A percentile compares a stretch with the other conserved stretches of the same genome.
Conservation (phyloP, 1,284 basidiomycete genomes). For the Sanghuangporus sanghuang region DNA sequence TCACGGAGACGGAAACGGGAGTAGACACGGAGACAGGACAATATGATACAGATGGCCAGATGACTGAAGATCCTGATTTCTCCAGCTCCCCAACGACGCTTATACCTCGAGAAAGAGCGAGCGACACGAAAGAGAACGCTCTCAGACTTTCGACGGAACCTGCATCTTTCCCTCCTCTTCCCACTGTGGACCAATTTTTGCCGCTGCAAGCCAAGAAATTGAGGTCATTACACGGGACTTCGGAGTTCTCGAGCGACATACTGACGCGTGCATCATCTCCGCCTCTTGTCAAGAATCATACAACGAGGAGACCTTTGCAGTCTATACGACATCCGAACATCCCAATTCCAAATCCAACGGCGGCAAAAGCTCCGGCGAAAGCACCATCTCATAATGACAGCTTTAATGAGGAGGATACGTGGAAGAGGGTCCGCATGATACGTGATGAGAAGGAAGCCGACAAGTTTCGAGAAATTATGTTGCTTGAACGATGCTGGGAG, state of each 20-base stretch:
- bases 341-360: background rate
- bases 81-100: conserved; percentile 15
- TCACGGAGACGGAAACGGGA: conserved; percentile 20
- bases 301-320: background rate
- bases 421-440: conserved; percentile 66
- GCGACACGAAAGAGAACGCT: conserved; percentile 7
- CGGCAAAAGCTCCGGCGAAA: background rate
- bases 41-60: conserved; percentile 3
- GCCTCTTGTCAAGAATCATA: background rate
- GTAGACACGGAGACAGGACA: conserved; percentile 18
- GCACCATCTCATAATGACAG: background rate
- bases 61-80: background rate
- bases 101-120: conserved; percentile 1
- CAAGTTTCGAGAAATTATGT: conserved; percentile 52
- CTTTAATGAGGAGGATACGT: conserved; percentile 59
- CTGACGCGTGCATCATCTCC: conserved; percentile 1
- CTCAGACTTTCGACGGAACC: conserved; percentile 6
- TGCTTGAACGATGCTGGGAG: conserved; percentile 64
- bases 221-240: background rate
- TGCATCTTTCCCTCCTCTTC: conserved; percentile 12
- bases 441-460: conserved; percentile 70
- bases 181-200: conserved; percentile 14
- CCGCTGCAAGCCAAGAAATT: conserved; percentile 12
- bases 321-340: background rate
- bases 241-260: conserved; percentile 3